A percentile compares a stretch with the other conserved stretches of the same genome.
Evolutionary conservation across 306 rosid species (phyloP).

Genomic region (Hylodesmum podocarpum): DNA sequence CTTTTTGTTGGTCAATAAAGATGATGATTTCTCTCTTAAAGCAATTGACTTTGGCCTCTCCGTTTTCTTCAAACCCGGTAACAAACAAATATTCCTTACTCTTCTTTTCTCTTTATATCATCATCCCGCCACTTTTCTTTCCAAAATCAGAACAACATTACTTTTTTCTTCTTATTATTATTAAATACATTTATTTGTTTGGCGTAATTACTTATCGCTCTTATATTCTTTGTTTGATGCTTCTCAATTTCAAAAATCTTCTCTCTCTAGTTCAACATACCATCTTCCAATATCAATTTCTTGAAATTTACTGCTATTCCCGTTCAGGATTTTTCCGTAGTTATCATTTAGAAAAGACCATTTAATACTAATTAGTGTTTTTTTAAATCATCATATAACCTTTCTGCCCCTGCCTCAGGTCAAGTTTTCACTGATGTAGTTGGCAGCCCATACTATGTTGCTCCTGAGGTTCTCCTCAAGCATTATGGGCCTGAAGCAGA

Average conservation of each 20-base stretch:
- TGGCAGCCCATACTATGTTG: constrained; percentile 97
- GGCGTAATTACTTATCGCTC: not conserved
- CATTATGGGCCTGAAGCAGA: constrained; percentile 94
- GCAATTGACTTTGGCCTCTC: constrained; percentile 98
- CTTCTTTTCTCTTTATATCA: not conserved
- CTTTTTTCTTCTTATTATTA: not conserved
- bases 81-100: constrained; percentile 9
- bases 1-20: constrained; percentile 87
- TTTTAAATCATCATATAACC: constrained; percentile 29
- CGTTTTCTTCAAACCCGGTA: constrained; percentile 95
- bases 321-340: not conserved
- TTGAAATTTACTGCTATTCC: not conserved
- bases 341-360: constrained; percentile 13
- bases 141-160: not conserved
- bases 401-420: constrained; percentile 49
- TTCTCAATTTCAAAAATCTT: not conserved
- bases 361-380: constrained; percentile 11
- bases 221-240: constrained; percentile 2
- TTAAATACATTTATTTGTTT: not conserved
- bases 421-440: constrained; percentile 94
- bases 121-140: not conserved
- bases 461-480: constrained; percentile 98
- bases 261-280: not conserved
- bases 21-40: constrained; percentile 90
- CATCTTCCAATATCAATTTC: constrained; percentile 1